Evolutionary conservation across 108 stramenopile genomes (phyloP).

Genomic region (Pseudonitzschia delicatissima): DNA sequence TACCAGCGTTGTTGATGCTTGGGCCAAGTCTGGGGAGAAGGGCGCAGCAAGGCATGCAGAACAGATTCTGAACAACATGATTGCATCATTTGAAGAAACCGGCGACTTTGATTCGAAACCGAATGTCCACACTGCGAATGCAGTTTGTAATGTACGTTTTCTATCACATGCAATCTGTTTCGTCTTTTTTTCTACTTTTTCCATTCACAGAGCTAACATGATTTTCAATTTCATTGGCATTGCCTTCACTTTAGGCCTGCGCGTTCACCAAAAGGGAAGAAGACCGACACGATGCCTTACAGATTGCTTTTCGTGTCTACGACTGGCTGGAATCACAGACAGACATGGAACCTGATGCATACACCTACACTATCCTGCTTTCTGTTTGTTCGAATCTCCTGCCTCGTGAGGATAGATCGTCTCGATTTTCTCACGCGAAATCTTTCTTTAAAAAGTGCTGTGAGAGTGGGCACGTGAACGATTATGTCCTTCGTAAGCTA

Average conservation of each 20-base stretch:
- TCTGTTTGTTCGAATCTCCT: slow-evolving; percentile 85
- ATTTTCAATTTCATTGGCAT: background rate
- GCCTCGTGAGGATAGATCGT: slow-evolving; percentile 54
- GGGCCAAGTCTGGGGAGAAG: slow-evolving; percentile 55
- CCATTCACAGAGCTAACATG: background rate
- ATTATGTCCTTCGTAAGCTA: slow-evolving; percentile 84
- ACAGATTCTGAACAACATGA: slow-evolving; percentile 54
- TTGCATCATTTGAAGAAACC: slow-evolving; percentile 35
- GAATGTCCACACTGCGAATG: slow-evolving; percentile 66
- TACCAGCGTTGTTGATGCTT: slow-evolving; percentile 61
- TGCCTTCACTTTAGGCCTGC: slow-evolving; percentile 49
- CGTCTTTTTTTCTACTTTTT: background rate
- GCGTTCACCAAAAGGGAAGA: slow-evolving; percentile 61
- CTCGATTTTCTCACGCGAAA: slow-evolving; percentile 60
- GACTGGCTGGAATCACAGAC: slow-evolving; percentile 65
- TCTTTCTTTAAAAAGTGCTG: slow-evolving; percentile 77
- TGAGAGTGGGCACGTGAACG: slow-evolving; percentile 78
- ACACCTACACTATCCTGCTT: slow-evolving; percentile 86
- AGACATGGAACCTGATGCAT: slow-evolving; percentile 82
- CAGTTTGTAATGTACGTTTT: slow-evolving; percentile 68
- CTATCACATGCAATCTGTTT: slow-evolving; percentile 6
- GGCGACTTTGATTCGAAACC: slow-evolving; percentile 62
- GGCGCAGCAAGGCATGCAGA: slow-evolving; percentile 48
- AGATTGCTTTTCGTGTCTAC: slow-evolving; percentile 84
- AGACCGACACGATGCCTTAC: slow-evolving; percentile 52